Percentiles rank a stretch among this genome's conserved stretches.
These are phyloP conservation scores for Sindora glabra DNA, from an alignment of 306 rosid species.

Conservation along the genomic window DNA sequence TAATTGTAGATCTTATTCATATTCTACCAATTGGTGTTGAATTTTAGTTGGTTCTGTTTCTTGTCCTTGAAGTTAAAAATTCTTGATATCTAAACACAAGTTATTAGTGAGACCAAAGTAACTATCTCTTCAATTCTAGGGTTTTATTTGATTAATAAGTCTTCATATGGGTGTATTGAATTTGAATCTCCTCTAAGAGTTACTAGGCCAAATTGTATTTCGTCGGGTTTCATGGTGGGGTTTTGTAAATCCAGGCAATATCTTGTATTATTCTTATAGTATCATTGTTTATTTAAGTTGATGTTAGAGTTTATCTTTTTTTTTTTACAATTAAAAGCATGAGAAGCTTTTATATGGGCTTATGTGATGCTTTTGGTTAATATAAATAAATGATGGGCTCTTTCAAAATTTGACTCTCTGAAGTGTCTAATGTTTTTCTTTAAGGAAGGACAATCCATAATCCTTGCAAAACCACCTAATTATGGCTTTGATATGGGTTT, in stretches of 20 bases:
- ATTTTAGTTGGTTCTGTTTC: neutral
- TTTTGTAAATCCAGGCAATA: neutral
- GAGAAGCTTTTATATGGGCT: neutral
- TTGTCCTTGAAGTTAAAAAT: too few species aligned
- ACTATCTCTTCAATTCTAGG: too few species aligned
- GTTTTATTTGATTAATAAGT: too few species aligned
- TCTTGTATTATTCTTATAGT: neutral
- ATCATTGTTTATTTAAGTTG: neutral
- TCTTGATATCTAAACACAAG: too few species aligned
- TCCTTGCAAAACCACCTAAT: conserved; percentile 66
- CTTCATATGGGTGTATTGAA: too few species aligned
- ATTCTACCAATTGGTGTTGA: neutral
- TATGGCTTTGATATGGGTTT: conserved; percentile 76
- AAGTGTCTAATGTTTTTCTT: conserved; percentile 92
- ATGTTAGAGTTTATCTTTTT: conserved; percentile 1
- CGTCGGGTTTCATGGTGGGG: neutral
- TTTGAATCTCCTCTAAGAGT: too few species aligned
- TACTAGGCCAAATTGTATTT: too few species aligned
- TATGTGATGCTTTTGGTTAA: conserved; percentile 14
- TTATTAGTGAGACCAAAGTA: too few species aligned
- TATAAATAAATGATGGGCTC: conserved; percentile 97
- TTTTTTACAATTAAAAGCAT: neutral
- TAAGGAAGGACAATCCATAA: conserved; percentile 56
- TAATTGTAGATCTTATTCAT: conserved; percentile 22
- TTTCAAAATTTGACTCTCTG: conserved; percentile 82